phyloP scores from a whole-genome alignment of 371 early-diverging fungal species.

The Haplosporangium sp. region DNA sequence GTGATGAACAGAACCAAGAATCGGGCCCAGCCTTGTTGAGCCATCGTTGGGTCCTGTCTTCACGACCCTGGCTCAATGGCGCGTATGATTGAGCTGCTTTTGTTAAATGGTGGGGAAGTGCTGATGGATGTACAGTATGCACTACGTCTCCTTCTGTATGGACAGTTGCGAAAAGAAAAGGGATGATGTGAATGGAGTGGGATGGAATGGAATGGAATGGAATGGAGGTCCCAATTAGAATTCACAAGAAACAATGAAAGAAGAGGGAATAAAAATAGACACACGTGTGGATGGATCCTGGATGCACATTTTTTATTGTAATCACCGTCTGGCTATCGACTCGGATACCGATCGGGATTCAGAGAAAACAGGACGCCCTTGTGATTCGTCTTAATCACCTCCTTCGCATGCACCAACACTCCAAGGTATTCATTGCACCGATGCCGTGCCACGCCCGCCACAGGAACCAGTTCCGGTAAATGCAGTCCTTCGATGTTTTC shows the following conservation, averaged over 20 bases:
- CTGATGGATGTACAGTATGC: too few species aligned
- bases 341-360: conserved; percentile 53
- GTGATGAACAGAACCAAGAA: conserved; percentile 21
- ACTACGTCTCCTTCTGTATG: too few species aligned
- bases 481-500: conserved; percentile 44
- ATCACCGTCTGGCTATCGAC: conserved; percentile 20
- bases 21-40: conserved; percentile 22
- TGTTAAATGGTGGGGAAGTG: too few species aligned
- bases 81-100: not conserved
- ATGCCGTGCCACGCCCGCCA: conserved; percentile 40
- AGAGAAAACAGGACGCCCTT: conserved; percentile 41
- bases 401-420: conserved; percentile 44
- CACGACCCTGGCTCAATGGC: conserved; percentile 3
- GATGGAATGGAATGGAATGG: too few species aligned
- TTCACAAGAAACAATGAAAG: too few species aligned
- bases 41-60: conserved; percentile 22
- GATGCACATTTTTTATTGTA: not conserved
- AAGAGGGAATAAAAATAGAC: too few species aligned
- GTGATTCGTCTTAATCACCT: conserved; percentile 35
- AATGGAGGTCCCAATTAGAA: too few species aligned
- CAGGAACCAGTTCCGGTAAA: conserved; percentile 44
- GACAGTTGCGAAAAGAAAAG: too few species aligned
- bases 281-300: too few species aligned
- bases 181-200: too few species aligned
- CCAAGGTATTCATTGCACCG: conserved; percentile 53